Evolutionary conservation across 257 asterid genomes (phyloP).

Genomic region (Solanum tarijense): DNA sequence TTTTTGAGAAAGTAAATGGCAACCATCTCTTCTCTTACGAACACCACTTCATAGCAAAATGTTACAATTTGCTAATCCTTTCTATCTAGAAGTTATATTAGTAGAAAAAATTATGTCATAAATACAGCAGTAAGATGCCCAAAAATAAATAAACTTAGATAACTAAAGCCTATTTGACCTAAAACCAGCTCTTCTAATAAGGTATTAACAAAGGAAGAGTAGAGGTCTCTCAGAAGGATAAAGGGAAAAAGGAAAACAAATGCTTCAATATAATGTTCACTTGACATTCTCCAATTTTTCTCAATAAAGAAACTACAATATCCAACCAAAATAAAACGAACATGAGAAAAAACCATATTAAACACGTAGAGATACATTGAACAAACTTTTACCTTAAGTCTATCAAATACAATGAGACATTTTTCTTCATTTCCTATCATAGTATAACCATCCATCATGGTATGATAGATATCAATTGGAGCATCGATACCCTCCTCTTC

Average conservation of each 20-base stretch:
- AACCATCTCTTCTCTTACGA: not conserved
- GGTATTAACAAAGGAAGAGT: not conserved
- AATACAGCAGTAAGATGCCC: not conserved
- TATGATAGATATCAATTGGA: constrained; percentile 79
- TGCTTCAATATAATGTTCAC: not conserved
- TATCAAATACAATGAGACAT: constrained; percentile 73
- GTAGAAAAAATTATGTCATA: not conserved
- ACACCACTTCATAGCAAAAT: not conserved
- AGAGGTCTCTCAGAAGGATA: not conserved
- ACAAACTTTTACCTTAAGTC: constrained; percentile 53
- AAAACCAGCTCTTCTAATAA: not conserved
- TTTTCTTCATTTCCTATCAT: constrained; percentile 61
- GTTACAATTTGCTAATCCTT: not conserved
- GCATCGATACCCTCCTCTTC: constrained; percentile 95
- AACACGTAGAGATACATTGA: not conserved
- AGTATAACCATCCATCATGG: constrained; percentile 98
- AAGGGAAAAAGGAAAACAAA: not conserved
- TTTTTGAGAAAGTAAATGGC: not conserved
- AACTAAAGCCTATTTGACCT: not conserved
- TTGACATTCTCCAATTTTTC: not conserved
- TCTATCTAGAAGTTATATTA: not conserved
- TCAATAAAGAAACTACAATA: not conserved
- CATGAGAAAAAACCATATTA: not conserved
- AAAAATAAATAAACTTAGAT: not conserved
- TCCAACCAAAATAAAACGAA: not conserved